Conservation (phyloP, 1,139 yeast genomes). For the Hansenula anomala region DNA sequence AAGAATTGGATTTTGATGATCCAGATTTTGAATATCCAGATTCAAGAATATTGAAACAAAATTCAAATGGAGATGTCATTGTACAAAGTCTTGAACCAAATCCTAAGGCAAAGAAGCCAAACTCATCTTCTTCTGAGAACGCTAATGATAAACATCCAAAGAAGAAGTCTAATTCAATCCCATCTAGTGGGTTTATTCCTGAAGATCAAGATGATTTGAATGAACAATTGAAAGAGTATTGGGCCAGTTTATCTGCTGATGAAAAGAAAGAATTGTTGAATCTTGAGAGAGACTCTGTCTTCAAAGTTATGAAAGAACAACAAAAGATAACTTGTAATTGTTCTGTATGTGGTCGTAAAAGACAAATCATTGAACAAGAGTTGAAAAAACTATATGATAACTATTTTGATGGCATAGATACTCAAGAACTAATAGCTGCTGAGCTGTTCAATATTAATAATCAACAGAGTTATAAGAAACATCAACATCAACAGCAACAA, state of each 20-base stretch:
- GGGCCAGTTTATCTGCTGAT: conserved; percentile 61
- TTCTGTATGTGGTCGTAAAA: conserved; percentile 74
- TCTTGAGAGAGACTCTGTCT: conserved; percentile 67
- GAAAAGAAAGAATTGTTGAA: conserved; percentile 60
- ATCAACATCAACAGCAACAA: conserved; percentile 1
- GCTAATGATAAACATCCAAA: too few species aligned
- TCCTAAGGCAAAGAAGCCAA: too few species aligned
- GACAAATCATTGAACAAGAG: conserved; percentile 71
- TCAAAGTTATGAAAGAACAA: conserved; percentile 58
- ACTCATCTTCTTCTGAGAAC: too few species aligned
- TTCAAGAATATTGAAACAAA: conserved; percentile 67
- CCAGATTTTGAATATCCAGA: conserved; percentile 66
- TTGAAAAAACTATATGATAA: conserved; percentile 68
- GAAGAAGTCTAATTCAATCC: not conserved
- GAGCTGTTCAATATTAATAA: conserved; percentile 13
- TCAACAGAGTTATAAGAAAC: not conserved
- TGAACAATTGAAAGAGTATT: conserved; percentile 54
- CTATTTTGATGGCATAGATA: conserved; percentile 29
- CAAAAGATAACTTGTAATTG: conserved; percentile 62
- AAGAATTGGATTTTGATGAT: conserved; percentile 33
- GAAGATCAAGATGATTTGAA: conserved; percentile 45
- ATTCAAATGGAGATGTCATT: conserved; percentile 69
- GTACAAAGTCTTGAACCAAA: conserved; percentile 36
- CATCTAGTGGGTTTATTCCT: conserved; percentile 7
- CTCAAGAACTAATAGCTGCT: conserved; percentile 13